A percentile compares a stretch with the other conserved stretches of the same genome.
Evolutionary conservation across 2,329 filamentous ascomycete genomes (phyloP).

Genomic region (Aspergillus piperis): DNA sequence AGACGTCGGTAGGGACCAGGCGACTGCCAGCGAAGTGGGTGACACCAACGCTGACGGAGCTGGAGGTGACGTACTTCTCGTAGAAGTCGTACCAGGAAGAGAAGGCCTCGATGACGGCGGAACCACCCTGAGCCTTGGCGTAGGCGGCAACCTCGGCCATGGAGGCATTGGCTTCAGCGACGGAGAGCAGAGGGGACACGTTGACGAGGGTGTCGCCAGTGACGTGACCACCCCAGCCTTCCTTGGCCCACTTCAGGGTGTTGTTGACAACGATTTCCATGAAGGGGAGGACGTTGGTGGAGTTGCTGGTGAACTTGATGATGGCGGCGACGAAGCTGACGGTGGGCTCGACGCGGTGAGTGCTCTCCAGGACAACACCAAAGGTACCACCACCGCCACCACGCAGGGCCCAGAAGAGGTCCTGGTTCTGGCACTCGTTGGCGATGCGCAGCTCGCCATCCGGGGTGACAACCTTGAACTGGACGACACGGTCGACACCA

Average conservation of each 20-base stretch:
- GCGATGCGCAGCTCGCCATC: slow-evolving; percentile 17
- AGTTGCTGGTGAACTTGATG: slow-evolving; percentile 21
- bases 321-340: slow-evolving; percentile 14
- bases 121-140: slow-evolving; percentile 16
- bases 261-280: slow-evolving; percentile 26
- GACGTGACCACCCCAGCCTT: slow-evolving; percentile 28
- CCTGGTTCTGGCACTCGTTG: slow-evolving; percentile 21
- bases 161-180: slow-evolving; percentile 17
- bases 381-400: slow-evolving; percentile 24
- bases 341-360: slow-evolving; percentile 17
- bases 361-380: slow-evolving; percentile 19
- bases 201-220: slow-evolving; percentile 22
- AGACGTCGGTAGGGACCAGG: slow-evolving; percentile 21
- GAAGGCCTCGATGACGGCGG: slow-evolving; percentile 18
- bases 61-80: slow-evolving; percentile 19
- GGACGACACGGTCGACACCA: slow-evolving; percentile 30
- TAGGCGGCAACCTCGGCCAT: slow-evolving; percentile 14
- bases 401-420: slow-evolving; percentile 26
- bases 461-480: slow-evolving; percentile 31
- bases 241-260: slow-evolving; percentile 22
- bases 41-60: slow-evolving; percentile 20
- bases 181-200: slow-evolving; percentile 17
- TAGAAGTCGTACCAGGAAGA: slow-evolving; percentile 23
- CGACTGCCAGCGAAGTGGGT: slow-evolving; percentile 22
- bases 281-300: slow-evolving; percentile 22